Evolutionary conservation across 2,329 filamentous ascomycete species (phyloP), one percentile per base, ranked within the genome.

Genomic region (Penicillium digitatum): DNA sequence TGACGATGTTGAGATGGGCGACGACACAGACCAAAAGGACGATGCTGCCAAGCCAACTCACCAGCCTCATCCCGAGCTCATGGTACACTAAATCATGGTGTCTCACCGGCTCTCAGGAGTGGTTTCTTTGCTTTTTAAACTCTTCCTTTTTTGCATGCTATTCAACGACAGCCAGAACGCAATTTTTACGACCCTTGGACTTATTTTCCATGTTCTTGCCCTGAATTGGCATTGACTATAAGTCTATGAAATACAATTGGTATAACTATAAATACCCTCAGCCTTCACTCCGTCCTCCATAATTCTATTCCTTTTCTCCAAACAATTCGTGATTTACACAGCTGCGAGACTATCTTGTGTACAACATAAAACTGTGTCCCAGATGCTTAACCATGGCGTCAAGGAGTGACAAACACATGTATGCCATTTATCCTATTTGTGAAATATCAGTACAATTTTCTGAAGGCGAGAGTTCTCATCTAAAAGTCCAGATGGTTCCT

Each of bases 1-100:
- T 42, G 81, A 81, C 37, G 79, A 82, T 61, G 80, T 82, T 62
- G 81, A 83, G 62, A 82, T 82, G 79, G 81, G 77, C 24, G 81
- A 82, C 39, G 80, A 80, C 54, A 74, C 77, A 20, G 75, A 77
- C 52, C 69, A 69, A 14, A 75, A 75, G 59, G 66, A 67, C 42
- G 70, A 68, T 55, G 57, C 63, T 27, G 61, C 58, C 45, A 70
- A 74, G 52, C 62, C 70, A 32, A 63, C 66, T 32, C 65, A 67
- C 38, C 71, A 67, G 47, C 68, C 72, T 35, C 67, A 76, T 51
- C 64, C 70, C 9, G 75, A 79, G 57, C 69, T 78, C 26, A 78
- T 79, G 76, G 77, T 77, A 42, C 77, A 79, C 64, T 79, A 66
- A 67, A 48, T 45, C 14, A 39, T 10, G 31, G 38, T 46, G 29